These are phyloP conservation scores for Metarhizium album DNA, from an alignment of 2,329 filamentous ascomycete species.

Conservation along the genomic window DNA sequence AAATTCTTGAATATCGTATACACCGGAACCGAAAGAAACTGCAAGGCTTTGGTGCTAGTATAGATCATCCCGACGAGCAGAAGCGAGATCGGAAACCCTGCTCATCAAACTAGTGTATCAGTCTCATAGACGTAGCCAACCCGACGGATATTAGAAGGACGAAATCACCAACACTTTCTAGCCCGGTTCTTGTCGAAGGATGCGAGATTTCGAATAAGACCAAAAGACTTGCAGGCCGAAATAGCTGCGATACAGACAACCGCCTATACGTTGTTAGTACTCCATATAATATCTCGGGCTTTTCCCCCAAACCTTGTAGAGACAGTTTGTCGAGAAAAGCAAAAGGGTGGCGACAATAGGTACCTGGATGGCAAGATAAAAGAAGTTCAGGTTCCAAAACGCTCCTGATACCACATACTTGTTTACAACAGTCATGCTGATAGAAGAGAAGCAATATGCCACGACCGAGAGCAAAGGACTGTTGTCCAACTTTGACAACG, in stretches of 20 bases:
- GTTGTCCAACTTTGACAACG: conserved; percentile 49
- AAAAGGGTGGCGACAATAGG: too few relatives aligned
- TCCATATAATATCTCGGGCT: neutral
- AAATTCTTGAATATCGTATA: conserved; percentile 99
- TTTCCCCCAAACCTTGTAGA: neutral
- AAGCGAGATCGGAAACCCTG: conserved; percentile 92
- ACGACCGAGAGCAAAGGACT: conserved; percentile 73
- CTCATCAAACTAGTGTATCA: neutral
- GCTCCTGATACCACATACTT: conserved; percentile 93
- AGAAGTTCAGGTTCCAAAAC: conserved; percentile 92
- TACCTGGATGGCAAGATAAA: conserved; percentile 89
- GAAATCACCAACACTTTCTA: conserved; percentile 62
- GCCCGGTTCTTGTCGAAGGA: conserved; percentile 80
- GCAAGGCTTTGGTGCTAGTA: conserved; percentile 88
- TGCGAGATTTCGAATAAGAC: conserved; percentile 72
- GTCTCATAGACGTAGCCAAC: neutral
- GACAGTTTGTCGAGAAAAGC: neutral
- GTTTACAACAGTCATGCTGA: conserved; percentile 99
- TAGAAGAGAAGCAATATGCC: conserved; percentile 90
- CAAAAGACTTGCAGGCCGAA: conserved; percentile 66
- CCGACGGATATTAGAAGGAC: too few relatives aligned
- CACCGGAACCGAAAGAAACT: conserved; percentile 93
- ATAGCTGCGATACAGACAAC: conserved; percentile 83
- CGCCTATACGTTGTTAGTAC: conserved; percentile 44
- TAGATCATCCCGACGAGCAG: conserved; percentile 99